Conservation (phyloP, 495 filamentous ascomycete genomes). For the Penicillium turbatum region DNA sequence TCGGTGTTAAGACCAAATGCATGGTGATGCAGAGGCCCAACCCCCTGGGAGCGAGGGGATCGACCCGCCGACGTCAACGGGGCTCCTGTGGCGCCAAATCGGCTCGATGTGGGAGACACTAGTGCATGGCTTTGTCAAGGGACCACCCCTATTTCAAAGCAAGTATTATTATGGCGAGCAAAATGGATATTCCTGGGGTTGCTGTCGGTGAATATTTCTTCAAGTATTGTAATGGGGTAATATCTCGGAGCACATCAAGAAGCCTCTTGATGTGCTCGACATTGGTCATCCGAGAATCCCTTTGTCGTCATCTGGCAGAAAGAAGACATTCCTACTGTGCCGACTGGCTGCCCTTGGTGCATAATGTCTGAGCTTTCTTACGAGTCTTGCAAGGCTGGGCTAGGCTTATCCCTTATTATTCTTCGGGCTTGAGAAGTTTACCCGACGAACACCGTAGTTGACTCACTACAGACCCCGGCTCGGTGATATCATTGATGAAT, state of each 20-base stretch:
- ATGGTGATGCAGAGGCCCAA: slow-evolving; percentile 3
- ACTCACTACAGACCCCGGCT: background rate
- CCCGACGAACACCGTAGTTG: background rate
- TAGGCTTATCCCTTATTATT: background rate
- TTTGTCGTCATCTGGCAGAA: background rate
- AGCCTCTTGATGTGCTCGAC: background rate
- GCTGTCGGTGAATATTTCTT: background rate
- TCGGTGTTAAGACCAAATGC: background rate
- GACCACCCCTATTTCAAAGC: background rate
- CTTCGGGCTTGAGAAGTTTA: background rate
- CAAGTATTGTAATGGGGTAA: no score
- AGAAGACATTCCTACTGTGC: background rate
- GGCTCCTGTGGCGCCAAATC: slow-evolving; percentile 7
- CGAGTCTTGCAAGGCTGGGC: background rate
- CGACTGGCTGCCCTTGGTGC: background rate
- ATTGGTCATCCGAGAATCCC: background rate
- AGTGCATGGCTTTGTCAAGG: background rate
- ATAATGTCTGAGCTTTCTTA: background rate
- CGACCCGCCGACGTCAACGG: slow-evolving; percentile 13
- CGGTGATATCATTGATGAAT: no score
- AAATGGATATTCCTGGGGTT: background rate
- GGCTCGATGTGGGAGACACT: slow-evolving; percentile 4
- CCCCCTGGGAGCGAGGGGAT: slow-evolving; percentile 6
- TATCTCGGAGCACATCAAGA: no score
- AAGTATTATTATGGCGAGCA: background rate